These are phyloP conservation scores for Pyrus hybrid DNA, from an alignment of 331 rosid species.

Conservation along the genomic window DNA sequence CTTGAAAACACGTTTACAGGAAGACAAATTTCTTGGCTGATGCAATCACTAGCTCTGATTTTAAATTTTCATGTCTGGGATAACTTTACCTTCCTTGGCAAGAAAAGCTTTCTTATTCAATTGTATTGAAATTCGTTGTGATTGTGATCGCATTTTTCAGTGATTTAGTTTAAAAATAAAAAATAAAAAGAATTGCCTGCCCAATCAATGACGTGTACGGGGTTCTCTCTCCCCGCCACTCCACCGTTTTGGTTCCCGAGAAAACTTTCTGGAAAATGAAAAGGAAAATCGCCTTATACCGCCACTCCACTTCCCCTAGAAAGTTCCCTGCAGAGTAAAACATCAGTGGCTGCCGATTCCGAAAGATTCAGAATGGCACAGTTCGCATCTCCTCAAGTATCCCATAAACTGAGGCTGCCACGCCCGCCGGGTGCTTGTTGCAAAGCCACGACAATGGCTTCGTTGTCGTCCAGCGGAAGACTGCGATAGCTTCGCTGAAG, in stretches of 20 bases:
- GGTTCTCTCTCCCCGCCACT: background rate
- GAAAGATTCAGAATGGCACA: slow-evolving; percentile 10
- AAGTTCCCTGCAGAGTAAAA: no score
- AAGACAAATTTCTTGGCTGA: no score
- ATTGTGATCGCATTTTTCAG: fast-evolving
- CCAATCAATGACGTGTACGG: background rate
- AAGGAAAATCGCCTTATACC: background rate
- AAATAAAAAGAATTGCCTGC: no score
- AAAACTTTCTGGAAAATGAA: background rate
- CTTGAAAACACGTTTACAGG: no score
- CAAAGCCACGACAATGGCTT: background rate
- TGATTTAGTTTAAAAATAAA: no score
- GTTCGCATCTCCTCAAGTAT: slow-evolving; percentile 1
- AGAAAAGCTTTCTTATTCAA: no score
- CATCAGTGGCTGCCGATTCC: background rate
- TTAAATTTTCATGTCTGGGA: no score
- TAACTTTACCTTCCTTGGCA: no score
- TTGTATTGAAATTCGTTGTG: no score
- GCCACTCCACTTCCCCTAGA: background rate
- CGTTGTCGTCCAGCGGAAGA: background rate
- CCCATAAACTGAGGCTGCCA: background rate
- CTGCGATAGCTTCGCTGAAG: background rate
- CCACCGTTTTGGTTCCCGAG: background rate
- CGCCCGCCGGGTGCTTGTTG: background rate
- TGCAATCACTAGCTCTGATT: fast-evolving